phyloP scores from a whole-genome alignment of 2,329 filamentous ascomycete genomes.

The Pleomassaria siparia region DNA sequence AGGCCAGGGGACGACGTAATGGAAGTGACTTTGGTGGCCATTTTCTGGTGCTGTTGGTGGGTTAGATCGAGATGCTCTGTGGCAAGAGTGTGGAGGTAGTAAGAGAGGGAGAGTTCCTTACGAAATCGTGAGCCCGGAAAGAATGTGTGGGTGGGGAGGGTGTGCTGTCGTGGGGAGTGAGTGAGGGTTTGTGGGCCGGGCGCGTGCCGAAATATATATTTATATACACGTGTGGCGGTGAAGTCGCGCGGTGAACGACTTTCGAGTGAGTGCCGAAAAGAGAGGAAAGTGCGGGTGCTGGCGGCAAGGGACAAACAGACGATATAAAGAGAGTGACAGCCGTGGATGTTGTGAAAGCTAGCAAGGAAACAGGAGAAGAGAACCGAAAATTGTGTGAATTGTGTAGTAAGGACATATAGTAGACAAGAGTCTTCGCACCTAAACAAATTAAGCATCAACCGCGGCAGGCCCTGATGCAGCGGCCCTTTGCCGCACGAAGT shows the following conservation, averaged over 20 bases:
- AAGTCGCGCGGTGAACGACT: not conserved
- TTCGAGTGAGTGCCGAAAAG: too few relatives aligned
- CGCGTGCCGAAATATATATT: not conserved
- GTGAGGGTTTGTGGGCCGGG: not conserved
- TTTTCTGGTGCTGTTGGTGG: not conserved
- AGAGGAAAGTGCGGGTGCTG: too few relatives aligned
- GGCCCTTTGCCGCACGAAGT: slow-evolving; percentile 26
- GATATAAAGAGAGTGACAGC: not conserved
- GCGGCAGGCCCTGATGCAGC: slow-evolving; percentile 9
- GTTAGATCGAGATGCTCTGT: not conserved
- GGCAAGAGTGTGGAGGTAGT: too few relatives aligned
- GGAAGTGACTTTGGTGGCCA: not conserved
- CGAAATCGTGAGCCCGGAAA: too few relatives aligned
- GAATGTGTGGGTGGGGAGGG: not conserved
- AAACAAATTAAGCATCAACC: not conserved
- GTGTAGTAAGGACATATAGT: not conserved
- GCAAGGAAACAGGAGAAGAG: too few relatives aligned
- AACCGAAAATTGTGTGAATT: too few relatives aligned
- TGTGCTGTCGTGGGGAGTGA: not conserved
- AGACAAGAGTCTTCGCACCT: not conserved
- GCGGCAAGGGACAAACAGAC: too few relatives aligned
- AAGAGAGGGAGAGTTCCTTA: not conserved
- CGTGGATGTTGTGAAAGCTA: not conserved
- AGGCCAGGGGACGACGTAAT: slow-evolving; percentile 10
- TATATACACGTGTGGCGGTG: not conserved